These are phyloP conservation scores for Saccharomyces mikatae DNA, from an alignment of 805 yeast genomes.

Conservation along the genomic window DNA sequence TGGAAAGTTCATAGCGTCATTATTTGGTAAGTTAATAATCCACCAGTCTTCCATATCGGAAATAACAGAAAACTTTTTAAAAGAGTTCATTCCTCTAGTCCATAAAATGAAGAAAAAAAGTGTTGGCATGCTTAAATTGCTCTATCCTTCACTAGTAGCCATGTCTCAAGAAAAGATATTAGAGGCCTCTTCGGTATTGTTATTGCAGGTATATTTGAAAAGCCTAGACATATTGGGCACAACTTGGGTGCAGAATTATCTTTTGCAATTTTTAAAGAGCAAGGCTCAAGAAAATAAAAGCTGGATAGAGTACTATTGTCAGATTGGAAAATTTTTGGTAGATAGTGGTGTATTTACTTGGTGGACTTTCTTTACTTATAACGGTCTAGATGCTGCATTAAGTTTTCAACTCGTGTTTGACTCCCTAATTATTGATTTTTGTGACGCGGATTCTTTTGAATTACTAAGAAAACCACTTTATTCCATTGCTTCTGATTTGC, in stretches of 20 bases:
- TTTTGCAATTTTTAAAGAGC: slow-evolving; percentile 16
- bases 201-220: slow-evolving; percentile 8
- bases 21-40: slow-evolving; percentile 5
- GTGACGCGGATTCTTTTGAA: slow-evolving; percentile 19
- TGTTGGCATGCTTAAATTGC: neutral
- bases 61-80: slow-evolving; percentile 4
- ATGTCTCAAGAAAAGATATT: slow-evolving; percentile 4
- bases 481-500: slow-evolving; percentile 7
- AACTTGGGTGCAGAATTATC: slow-evolving; percentile 19
- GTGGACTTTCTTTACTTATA: slow-evolving; percentile 28
- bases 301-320: slow-evolving; percentile 22
- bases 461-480: slow-evolving; percentile 17
- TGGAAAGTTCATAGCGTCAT: slow-evolving; percentile 6
- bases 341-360: slow-evolving; percentile 19
- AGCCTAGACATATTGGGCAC: slow-evolving; percentile 5
- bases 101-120: neutral
- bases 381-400: slow-evolving; percentile 11
- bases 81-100: slow-evolving; percentile 9
- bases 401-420: slow-evolving; percentile 12
- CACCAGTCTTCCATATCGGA: neutral
- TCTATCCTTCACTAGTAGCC: neutral
- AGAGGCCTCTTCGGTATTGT: neutral
- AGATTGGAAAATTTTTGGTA: slow-evolving; percentile 17
- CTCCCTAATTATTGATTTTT: slow-evolving; percentile 11
- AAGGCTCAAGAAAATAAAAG: slow-evolving; percentile 8